Percentiles rank a stretch among this genome's conserved stretches.
Evolutionary conservation across 345 rosid genomes (phyloP).

Genomic region (Citrus unshiu): DNA sequence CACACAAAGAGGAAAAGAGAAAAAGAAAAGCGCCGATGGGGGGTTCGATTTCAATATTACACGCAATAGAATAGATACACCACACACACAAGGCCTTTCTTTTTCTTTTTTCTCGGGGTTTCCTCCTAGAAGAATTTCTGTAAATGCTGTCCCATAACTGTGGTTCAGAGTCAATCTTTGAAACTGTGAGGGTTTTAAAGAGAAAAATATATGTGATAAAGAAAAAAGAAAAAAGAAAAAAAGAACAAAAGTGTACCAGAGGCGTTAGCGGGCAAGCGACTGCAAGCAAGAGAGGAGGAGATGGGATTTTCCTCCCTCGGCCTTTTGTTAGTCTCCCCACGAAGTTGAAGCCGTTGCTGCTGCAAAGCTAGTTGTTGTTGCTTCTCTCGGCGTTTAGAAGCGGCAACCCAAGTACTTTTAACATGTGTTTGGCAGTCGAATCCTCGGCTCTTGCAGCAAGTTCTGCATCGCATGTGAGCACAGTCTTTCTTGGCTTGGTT

Average conservation of each 20-base stretch:
- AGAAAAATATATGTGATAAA: not conserved
- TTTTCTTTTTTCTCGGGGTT: not conserved
- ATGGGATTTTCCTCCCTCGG: constrained; percentile 52
- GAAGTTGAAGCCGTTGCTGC: constrained; percentile 18
- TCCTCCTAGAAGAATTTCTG: not conserved
- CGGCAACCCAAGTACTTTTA: constrained; percentile 92
- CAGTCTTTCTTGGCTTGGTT: constrained; percentile 93
- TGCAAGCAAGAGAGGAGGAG: constrained; percentile 45
- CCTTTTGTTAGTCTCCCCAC: constrained; percentile 38
- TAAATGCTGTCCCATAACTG: constrained; percentile 14
- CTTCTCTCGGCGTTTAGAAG: constrained; percentile 74
- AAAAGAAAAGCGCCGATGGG: no score
- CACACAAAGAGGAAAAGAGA: constrained; percentile 12
- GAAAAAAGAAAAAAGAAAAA: not conserved
- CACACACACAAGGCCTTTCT: not conserved
- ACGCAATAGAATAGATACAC: no score
- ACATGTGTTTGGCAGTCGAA: constrained; percentile 74
- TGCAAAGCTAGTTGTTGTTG: constrained; percentile 38
- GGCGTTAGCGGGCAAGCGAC: constrained; percentile 37
- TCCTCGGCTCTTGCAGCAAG: constrained; percentile 90
- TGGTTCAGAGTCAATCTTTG: constrained; percentile 16
- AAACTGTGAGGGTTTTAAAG: not conserved
- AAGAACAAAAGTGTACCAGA: constrained; percentile 46
- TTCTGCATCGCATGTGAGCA: constrained; percentile 67
- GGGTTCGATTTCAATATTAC: no score